Base-by-base conservation (phyloP, 1,284 basidiomycete species). In the Pyrrhoderma noxium region DNA sequence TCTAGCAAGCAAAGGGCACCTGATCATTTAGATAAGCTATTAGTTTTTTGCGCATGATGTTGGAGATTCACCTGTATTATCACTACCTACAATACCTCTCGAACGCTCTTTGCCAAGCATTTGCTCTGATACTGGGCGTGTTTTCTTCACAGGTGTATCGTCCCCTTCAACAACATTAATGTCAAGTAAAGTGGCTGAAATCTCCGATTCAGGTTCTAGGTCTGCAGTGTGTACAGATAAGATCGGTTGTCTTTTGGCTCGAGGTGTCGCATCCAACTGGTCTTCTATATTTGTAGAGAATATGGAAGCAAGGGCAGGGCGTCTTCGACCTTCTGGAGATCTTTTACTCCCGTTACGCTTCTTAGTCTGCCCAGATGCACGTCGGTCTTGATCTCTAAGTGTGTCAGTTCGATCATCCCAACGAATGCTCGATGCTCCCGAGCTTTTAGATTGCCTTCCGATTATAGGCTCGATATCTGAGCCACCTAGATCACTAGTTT, bases 1-100 rank as follows among this genome's bases (percentile, higher is more conserved):
- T 83, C 82, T 18, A 89, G 65, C 18, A 87, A 74, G 0, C 79
- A 84, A 1, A 89, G 61, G n/a, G 77, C 76, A 52, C 74, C 85
- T 80, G 23, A 59, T 31, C 11, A 31, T 31, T 31, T 31, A 5
- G 27, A 49, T 39, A 11, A 50, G 2, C 22, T 18, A 36, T 18
- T n/a, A 25, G 41, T 49, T 21, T 14, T 8, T 40, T 22, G 38
- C 37, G 34, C 27, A 2, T 22, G 13, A 52, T 43, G 19, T 38
- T 41, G 7, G 7, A 56, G 36, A 59, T 63, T 37, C 56, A 73
- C 77, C 71, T 59, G 77, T 70, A 18, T 72, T 77, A 38, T 73
- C 71, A 49, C 76, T 73, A 42, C 81, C 80, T 42, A 75, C 68
- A 38, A 83, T 69, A 1, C 71, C 71, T 38, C 66, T 66, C 0